Conservation (phyloP, 768 basidiomycete genomes). For the Leucogyrophana mollusca region DNA sequence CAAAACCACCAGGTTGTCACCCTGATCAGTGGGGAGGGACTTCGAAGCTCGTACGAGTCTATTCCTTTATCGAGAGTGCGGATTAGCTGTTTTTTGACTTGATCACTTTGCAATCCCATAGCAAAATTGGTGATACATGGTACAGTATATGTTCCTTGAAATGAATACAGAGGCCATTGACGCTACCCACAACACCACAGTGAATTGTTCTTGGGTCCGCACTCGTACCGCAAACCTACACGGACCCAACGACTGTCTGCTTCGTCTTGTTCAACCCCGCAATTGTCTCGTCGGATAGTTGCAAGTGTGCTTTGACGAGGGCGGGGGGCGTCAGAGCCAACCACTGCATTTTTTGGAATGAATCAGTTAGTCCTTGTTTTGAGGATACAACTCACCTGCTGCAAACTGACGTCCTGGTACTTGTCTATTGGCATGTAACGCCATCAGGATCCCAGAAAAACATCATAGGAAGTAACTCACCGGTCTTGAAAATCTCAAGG, state of each 20-base stretch:
- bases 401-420: conserved; percentile 39
- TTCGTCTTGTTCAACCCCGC: conserved; percentile 38
- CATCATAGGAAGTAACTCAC: conserved; percentile 14
- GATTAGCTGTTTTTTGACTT: too few species aligned
- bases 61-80: too few species aligned
- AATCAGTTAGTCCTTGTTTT: background rate
- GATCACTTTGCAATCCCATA: too few species aligned
- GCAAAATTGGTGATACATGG: too few species aligned
- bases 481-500: conserved; percentile 48
- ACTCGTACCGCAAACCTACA: background rate
- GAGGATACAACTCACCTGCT: conserved; percentile 34
- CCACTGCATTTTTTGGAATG: conserved; percentile 35
- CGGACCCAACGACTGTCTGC: conserved; percentile 33
- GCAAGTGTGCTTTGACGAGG: conserved; percentile 45
- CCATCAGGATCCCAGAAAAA: conserved; percentile 2
- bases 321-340: conserved; percentile 45
- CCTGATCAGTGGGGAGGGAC: too few species aligned
- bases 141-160: too few species aligned
- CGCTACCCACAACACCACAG: too few species aligned
- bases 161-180: too few species aligned
- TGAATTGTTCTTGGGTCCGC: too few species aligned
- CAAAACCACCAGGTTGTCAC: too few species aligned
- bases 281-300: conserved; percentile 36
- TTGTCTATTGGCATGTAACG: conserved; percentile 10
- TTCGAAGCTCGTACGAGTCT: too few species aligned